Conservation (phyloP, 1,284 basidiomycete species). For the Trametes polyzona region DNA sequence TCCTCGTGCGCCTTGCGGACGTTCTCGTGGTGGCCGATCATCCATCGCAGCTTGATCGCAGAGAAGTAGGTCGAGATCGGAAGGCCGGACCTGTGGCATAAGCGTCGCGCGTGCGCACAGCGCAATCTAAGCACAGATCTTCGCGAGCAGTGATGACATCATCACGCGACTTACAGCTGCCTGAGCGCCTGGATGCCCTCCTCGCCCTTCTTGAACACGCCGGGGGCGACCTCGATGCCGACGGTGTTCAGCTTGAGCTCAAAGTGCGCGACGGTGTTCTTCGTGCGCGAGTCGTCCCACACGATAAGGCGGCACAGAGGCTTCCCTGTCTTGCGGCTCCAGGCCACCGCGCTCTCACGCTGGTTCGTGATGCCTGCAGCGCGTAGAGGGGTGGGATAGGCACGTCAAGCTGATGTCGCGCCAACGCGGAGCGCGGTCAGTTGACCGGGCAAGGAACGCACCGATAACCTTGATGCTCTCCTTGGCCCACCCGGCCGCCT, state of each 20-base stretch:
- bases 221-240: constrained; percentile 78
- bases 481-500: constrained; percentile 74
- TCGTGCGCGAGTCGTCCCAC: constrained; percentile 95
- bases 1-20: constrained; percentile 82
- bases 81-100: constrained; percentile 77
- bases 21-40: constrained; percentile 87
- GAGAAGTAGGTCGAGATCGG: constrained; percentile 98
- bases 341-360: constrained; percentile 94
- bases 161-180: constrained; percentile 57
- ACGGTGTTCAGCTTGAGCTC: constrained; percentile 73
- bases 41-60: constrained; percentile 95
- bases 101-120: not conserved
- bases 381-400: not conserved
- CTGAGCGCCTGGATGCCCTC: constrained; percentile 71
- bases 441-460: constrained; percentile 42
- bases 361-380: constrained; percentile 93
- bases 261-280: constrained; percentile 79
- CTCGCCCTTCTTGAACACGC: constrained; percentile 68
- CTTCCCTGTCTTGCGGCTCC: constrained; percentile 90
- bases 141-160: constrained; percentile 4
- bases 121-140: constrained; percentile 4
- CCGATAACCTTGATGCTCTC: constrained; percentile 92
- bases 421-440: constrained; percentile 11
- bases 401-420: constrained; percentile 10
- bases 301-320: constrained; percentile 91